Base-by-base conservation (phyloP, 805 yeast species). In the Teunomyces barrocoloradensis region DNA sequence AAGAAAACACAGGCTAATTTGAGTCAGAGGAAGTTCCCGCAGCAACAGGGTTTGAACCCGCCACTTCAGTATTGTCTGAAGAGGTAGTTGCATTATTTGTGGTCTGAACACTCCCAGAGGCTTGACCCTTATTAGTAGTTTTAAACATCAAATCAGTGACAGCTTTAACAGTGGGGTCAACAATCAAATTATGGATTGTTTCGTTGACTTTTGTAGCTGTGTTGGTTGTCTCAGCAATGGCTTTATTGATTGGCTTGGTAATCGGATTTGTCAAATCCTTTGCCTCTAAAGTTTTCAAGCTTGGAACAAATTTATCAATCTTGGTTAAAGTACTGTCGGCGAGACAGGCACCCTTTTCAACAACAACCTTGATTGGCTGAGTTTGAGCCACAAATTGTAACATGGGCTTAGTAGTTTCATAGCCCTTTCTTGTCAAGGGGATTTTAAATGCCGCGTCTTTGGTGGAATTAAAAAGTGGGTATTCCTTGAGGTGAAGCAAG, bases 221-320 rank as follows among this genome's bases (percentile, higher is more conserved):
- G 30, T 9, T 9, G n/a, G 15, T 13, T n/a, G 39, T 36, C 12
- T 23, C 44, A 28, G 34, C 37, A n/a, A 28, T 25, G 10, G 37
- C 35, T 13, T 29, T 30, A 18, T 42, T 28, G 1, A 40, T 17
- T 25, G 94, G 92, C 44, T 71, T 68, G 47, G 78, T 27, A 21
- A 80, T 60, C 2, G 78, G 70, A 42, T 74, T 73, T 33, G 77
- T 73, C 42, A 82, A 58, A 49, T 75, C 79, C 42, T 70, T 66
- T 60, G 73, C 74, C 43, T 80, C 78, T 28, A 77, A 64, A 1
- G 85, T 77, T 67, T 81, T 80, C 46, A 84, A 65, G 33, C 72
- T 69, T 3, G 96, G 96, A 17, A 80, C 68, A 36, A 67, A 60
- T 49, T 64, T 61, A 57, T 90, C 96, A 37, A 89, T 68, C 30